Percentiles rank a stretch among this genome's conserved stretches.
These are phyloP conservation scores for Moelleriella libera DNA, from an alignment of 2,329 filamentous ascomycete genomes.

Conservation along the genomic window DNA sequence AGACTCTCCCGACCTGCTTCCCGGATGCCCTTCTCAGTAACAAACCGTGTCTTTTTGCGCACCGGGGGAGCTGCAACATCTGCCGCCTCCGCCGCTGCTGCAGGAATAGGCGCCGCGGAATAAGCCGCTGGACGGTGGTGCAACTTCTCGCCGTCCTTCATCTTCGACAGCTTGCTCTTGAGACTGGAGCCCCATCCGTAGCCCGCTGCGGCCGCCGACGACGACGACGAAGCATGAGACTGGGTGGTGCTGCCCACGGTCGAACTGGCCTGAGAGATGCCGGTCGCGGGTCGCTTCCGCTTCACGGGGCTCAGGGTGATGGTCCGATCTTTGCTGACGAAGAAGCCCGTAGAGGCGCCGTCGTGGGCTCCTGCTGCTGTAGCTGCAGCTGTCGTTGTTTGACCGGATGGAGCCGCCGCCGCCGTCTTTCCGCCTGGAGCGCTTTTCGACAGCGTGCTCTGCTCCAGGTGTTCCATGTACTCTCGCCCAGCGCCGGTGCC, in stretches of 20 bases:
- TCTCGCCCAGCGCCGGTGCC: slow-evolving; percentile 55
- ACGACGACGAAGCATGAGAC: neutral
- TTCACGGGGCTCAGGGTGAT: slow-evolving; percentile 47
- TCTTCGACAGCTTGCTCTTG: slow-evolving; percentile 40
- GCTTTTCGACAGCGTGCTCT: no score
- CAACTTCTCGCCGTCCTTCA: slow-evolving; percentile 46
- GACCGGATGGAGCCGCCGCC: neutral
- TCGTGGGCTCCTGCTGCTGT: slow-evolving; percentile 21
- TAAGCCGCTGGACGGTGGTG: slow-evolving; percentile 5
- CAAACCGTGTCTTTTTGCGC: slow-evolving; percentile 65
- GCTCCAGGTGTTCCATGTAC: slow-evolving; percentile 40
- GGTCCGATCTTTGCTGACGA: slow-evolving; percentile 20
- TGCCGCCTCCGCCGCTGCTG: slow-evolving; percentile 2
- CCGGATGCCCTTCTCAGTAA: slow-evolving; percentile 63
- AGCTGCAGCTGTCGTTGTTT: neutral
- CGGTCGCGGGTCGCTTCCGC: slow-evolving; percentile 36
- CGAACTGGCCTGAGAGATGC: slow-evolving; percentile 26
- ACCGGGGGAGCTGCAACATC: slow-evolving; percentile 24
- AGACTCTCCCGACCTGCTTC: slow-evolving; percentile 65
- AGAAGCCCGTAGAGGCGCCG: slow-evolving; percentile 21
- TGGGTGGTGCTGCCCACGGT: slow-evolving; percentile 10
- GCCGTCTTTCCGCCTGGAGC: neutral
- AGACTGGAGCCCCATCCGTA: slow-evolving; percentile 45
- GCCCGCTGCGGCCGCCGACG: slow-evolving; percentile 7
- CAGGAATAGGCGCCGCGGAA: no score